Evolutionary conservation across 768 basidiomycete species (phyloP).

Genomic region (Trametes cingulata): DNA sequence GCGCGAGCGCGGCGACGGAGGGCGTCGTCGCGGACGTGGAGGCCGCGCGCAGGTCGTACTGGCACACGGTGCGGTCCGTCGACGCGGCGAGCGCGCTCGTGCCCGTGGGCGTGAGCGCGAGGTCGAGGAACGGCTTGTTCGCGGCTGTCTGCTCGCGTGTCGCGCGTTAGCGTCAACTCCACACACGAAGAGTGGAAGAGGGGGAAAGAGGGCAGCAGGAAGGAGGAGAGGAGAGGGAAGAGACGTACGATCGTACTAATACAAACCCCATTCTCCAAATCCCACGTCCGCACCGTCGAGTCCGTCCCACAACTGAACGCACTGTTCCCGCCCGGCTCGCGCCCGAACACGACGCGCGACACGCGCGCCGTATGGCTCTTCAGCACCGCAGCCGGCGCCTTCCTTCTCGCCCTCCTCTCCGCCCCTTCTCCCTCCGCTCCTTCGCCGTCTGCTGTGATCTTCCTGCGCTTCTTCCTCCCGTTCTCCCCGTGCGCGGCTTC

Average conservation of each 20-base stretch:
- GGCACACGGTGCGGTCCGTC: conserved; percentile 70
- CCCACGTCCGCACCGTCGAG: conserved; percentile 89
- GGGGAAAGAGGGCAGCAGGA: no score
- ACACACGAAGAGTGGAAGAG: background rate
- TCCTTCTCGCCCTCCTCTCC: conserved; percentile 47
- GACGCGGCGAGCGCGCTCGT: conserved; percentile 59
- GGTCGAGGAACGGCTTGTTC: conserved; percentile 73
- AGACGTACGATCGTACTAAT: conserved; percentile 63
- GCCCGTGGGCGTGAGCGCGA: conserved; percentile 49
- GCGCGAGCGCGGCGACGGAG: conserved; percentile 48
- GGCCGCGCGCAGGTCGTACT: conserved; percentile 65
- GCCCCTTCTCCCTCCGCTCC: conserved; percentile 32
- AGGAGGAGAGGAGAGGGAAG: background rate
- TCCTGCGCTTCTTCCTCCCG: conserved; percentile 65
- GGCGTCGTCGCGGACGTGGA: conserved; percentile 34
- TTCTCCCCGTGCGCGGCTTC: conserved; percentile 20
- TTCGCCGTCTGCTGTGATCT: conserved; percentile 39
- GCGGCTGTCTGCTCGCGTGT: conserved; percentile 52
- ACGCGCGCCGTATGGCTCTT: conserved; percentile 85
- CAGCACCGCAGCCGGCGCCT: conserved; percentile 71
- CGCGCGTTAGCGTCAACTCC: background rate
- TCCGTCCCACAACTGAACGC: conserved; percentile 87
- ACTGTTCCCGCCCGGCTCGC: conserved; percentile 21
- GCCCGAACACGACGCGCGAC: conserved; percentile 65
- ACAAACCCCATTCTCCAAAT: conserved; percentile 75